Percentiles rank a stretch among this genome's conserved stretches.
These are phyloP conservation scores for Mallotus japonicus DNA, from an alignment of 441 rosid species.

Conservation along the genomic window DNA sequence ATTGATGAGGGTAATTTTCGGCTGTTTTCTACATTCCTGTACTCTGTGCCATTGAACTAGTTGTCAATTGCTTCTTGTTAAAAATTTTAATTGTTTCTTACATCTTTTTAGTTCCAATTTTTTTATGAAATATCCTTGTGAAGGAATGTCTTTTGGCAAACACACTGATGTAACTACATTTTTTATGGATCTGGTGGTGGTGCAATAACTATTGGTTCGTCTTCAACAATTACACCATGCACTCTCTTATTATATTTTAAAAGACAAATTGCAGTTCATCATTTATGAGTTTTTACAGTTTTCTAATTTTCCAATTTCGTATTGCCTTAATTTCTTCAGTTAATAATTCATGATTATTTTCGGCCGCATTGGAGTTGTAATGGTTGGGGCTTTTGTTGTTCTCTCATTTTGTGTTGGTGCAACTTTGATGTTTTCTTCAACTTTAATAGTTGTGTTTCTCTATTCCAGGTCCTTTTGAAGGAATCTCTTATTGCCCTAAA, in stretches of 20 bases:
- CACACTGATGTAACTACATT: too few relatives aligned
- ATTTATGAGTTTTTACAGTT: background rate
- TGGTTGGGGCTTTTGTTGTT: background rate
- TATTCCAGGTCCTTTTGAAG: conserved; percentile 87
- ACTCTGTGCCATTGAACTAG: too few relatives aligned
- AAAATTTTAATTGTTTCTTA: too few relatives aligned
- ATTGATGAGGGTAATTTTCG: conserved; percentile 3
- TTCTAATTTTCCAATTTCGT: background rate
- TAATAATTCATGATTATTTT: too few relatives aligned
- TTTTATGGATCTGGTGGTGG: too few relatives aligned
- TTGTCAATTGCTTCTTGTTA: too few relatives aligned
- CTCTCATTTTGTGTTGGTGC: conserved; percentile 3
- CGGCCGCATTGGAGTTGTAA: background rate
- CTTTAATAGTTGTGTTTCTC: conserved; percentile 3
- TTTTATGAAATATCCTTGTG: too few relatives aligned
- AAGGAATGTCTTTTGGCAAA: too few relatives aligned
- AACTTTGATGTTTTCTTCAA: conserved; percentile 16
- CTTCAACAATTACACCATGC: background rate
- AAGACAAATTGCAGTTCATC: background rate
- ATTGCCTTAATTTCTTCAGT: too few relatives aligned
- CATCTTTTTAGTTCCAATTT: too few relatives aligned
- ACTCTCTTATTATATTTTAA: background rate
- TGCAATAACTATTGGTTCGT: background rate
- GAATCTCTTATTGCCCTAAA: conserved; percentile 62
- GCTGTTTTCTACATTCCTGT: too few relatives aligned